Conservation (phyloP, 1,139 yeast genomes). For the Arxiozyma slooffiae region DNA sequence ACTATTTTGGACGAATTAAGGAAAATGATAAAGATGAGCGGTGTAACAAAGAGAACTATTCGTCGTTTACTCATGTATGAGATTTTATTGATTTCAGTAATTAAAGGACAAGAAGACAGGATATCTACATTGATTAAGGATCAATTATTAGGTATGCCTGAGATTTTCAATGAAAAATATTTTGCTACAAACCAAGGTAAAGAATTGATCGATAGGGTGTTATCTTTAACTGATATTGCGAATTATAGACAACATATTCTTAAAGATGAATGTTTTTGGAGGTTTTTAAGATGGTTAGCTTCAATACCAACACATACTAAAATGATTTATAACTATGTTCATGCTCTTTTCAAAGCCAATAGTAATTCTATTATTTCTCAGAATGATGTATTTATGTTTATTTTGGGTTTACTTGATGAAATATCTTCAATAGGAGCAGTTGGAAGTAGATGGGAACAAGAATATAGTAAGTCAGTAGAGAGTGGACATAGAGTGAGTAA, state of each 20-base stretch:
- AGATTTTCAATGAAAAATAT: conserved; percentile 27
- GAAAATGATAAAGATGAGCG: conserved; percentile 14
- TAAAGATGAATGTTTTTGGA: conserved; percentile 54
- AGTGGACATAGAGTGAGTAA: conserved; percentile 37
- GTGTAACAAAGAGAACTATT: conserved; percentile 18
- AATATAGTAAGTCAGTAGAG: conserved; percentile 37
- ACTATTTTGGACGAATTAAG: conserved; percentile 17
- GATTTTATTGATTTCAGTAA: conserved; percentile 24
- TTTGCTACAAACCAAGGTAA: conserved; percentile 35
- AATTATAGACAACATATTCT: conserved; percentile 39
- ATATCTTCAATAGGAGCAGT: conserved; percentile 74
- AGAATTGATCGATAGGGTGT: conserved; percentile 46
- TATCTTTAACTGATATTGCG: conserved; percentile 42
- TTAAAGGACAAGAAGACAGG: conserved; percentile 16
- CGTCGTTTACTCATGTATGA: conserved; percentile 27
- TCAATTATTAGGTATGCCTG: conserved; percentile 22
- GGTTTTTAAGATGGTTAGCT: conserved; percentile 47
- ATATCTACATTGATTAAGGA: conserved; percentile 14
- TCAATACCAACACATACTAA: conserved; percentile 45
- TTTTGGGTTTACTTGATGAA: conserved; percentile 67
- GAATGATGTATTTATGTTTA: conserved; percentile 44
- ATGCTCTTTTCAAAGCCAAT: conserved; percentile 34
- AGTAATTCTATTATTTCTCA: conserved; percentile 13
- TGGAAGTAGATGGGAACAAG: conserved; percentile 70
- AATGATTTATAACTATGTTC: conserved; percentile 43